Evolutionary conservation across 306 rosid species (phyloP).

Genomic region (Vigna unguiculata): DNA sequence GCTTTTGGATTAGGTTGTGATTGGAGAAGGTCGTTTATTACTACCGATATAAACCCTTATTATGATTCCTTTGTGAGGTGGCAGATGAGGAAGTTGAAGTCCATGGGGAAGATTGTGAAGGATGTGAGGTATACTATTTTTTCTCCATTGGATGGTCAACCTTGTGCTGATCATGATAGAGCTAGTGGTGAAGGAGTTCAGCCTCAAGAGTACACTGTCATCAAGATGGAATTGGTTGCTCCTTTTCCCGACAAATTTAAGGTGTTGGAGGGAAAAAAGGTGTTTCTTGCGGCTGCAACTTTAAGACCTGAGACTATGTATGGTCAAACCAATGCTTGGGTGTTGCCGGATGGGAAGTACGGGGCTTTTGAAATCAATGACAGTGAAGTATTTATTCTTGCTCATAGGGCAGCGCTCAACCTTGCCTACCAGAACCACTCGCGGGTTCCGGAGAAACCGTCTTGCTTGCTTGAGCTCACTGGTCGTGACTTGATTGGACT

Average conservation of each 20-base stretch:
- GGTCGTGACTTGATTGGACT: conserved; percentile 94
- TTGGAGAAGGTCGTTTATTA: conserved; percentile 92
- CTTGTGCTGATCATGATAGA: conserved; percentile 97
- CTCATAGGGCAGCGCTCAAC: conserved; percentile 84
- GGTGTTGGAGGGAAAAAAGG: conserved; percentile 74
- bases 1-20: conserved; percentile 95
- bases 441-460: conserved; percentile 71
- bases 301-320: conserved; percentile 98
- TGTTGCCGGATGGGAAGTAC: conserved; percentile 88
- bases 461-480: conserved; percentile 75
- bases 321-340: conserved; percentile 99
- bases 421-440: conserved; percentile 89
- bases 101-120: conserved; percentile 87
- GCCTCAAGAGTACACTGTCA: conserved; percentile 91
- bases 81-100: conserved; percentile 94
- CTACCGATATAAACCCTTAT: conserved; percentile 78
- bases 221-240: conserved; percentile 82
- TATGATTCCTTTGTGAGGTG: conserved; percentile 86
- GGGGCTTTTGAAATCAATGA: conserved; percentile 91
- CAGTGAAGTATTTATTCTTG: conserved; percentile 71
- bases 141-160: conserved; percentile 94
- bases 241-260: conserved; percentile 77
- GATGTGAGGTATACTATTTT: conserved; percentile 87
- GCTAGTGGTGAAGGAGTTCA: conserved; percentile 97
- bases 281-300: conserved; percentile 89